Evolutionary conservation across 495 filamentous ascomycete species (phyloP).

Genomic region (Niebla homalea): DNA sequence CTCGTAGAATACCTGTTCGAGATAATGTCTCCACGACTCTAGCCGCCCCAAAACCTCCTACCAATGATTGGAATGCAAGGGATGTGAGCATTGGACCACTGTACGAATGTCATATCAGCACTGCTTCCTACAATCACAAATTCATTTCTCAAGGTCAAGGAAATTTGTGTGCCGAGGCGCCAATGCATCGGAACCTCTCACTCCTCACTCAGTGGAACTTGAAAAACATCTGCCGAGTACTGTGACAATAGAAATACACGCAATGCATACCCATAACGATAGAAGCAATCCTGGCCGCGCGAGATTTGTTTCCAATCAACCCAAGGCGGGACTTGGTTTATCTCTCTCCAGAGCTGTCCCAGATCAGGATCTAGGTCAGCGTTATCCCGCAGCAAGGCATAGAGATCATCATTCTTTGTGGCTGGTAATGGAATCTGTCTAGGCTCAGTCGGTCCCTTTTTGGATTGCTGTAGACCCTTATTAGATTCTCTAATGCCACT

Average conservation of each 20-base stretch:
- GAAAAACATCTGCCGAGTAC: constrained; percentile 50
- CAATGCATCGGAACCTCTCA: neutral
- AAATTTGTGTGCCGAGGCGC: too few species aligned
- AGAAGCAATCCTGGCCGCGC: constrained; percentile 47
- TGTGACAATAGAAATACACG: constrained; percentile 50
- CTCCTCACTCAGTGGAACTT: neutral
- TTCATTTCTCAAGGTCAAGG: too few species aligned
- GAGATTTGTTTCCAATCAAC: constrained; percentile 72
- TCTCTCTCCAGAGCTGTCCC: constrained; percentile 48
- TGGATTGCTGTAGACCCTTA: neutral
- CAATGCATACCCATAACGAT: constrained; percentile 56
- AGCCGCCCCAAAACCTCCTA: constrained; percentile 43
- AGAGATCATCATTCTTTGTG: constrained; percentile 24
- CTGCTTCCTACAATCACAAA: too few species aligned
- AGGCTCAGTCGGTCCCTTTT: constrained; percentile 3
- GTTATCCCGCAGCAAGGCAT: constrained; percentile 46
- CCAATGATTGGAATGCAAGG: constrained; percentile 49
- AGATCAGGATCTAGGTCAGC: constrained; percentile 42
- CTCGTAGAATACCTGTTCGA: constrained; percentile 38
- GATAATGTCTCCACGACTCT: constrained; percentile 57
- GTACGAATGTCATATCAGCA: too few species aligned
- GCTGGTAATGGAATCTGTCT: neutral
- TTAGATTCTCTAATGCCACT: constrained; percentile 20
- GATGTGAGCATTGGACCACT: constrained; percentile 48
- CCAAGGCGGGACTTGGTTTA: constrained; percentile 61